These are phyloP conservation scores for Multifurca ochricompacta DNA, from an alignment of 768 basidiomycete species.

Conservation along the genomic window DNA sequence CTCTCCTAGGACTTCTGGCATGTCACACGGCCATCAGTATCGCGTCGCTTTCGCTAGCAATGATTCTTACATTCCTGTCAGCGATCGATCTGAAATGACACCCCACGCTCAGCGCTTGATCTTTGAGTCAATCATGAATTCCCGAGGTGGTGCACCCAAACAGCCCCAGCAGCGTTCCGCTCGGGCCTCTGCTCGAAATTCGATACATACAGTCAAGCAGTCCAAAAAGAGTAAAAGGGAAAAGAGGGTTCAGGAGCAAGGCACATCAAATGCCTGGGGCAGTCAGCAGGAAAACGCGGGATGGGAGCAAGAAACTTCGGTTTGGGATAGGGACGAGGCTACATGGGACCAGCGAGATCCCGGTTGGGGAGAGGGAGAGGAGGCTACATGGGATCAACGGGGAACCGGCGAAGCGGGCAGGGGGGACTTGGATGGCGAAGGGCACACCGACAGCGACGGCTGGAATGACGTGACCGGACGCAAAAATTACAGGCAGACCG, in stretches of 20 bases:
- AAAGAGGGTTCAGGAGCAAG: constrained; percentile 14
- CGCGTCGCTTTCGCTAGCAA: constrained; percentile 12
- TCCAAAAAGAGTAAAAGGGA: constrained; percentile 10
- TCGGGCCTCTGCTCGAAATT: neutral
- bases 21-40: neutral
- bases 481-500: neutral
- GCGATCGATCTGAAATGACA: constrained; percentile 1
- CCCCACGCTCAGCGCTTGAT: constrained; percentile 10
- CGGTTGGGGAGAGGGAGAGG: neutral
- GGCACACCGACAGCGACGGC: constrained; percentile 9
- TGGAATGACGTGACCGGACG: constrained; percentile 16
- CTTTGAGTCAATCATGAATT: constrained; percentile 7
- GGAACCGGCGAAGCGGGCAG: neutral
- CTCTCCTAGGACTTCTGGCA: neutral
- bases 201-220: neutral
- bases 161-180: constrained; percentile 5
- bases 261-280: neutral
- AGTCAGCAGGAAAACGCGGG: neutral
- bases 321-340: neutral
- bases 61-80: constrained; percentile 4
- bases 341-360: constrained; percentile 1
- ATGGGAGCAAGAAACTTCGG: neutral
- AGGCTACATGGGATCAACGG: constrained; percentile 4
- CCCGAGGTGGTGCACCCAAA: constrained; percentile 1
- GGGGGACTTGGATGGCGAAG: constrained; percentile 13